phyloP scores from a whole-genome alignment of 768 basidiomycete species.

The Austroboletus festivus region DNA sequence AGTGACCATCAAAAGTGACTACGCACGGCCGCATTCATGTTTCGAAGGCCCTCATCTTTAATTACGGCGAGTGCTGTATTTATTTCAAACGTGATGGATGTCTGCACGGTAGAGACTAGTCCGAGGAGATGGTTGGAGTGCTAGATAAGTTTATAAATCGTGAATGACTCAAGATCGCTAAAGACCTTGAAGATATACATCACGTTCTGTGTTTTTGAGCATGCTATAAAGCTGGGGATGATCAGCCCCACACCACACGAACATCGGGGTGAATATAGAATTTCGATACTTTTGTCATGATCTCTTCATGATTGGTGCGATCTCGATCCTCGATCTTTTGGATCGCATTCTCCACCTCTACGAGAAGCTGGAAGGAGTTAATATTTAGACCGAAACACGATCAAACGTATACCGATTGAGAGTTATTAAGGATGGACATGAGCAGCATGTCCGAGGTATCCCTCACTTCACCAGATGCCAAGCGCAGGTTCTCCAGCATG shows the following conservation, averaged over 20 bases:
- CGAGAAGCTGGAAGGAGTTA: conserved; percentile 22
- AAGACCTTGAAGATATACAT: conserved; percentile 16
- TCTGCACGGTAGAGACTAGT: conserved; percentile 20
- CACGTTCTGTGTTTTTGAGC: conserved; percentile 21
- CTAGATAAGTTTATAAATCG: conserved; percentile 10
- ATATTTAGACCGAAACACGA: neutral
- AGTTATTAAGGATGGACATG: conserved; percentile 9
- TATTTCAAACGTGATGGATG: conserved; percentile 25
- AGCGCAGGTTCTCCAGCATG: conserved; percentile 17
- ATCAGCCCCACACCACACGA: conserved; percentile 13
- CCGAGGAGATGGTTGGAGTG: conserved; percentile 28
- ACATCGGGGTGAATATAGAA: neutral
- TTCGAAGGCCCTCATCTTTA: conserved; percentile 28
- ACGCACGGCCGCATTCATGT: conserved; percentile 26
- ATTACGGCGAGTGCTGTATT: conserved; percentile 24
- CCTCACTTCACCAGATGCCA: conserved; percentile 16
- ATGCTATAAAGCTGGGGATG: conserved; percentile 22
- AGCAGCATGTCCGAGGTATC: conserved; percentile 22
- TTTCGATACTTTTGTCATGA: conserved; percentile 22
- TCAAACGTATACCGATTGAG: conserved; percentile 19
- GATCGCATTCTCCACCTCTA: conserved; percentile 19
- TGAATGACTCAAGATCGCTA: neutral
- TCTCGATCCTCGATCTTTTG: conserved; percentile 20
- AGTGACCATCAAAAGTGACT: neutral
- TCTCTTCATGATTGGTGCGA: conserved; percentile 17